phyloP scores from a whole-genome alignment of 495 filamentous ascomycete species.

The Cladorrhinum samala region DNA sequence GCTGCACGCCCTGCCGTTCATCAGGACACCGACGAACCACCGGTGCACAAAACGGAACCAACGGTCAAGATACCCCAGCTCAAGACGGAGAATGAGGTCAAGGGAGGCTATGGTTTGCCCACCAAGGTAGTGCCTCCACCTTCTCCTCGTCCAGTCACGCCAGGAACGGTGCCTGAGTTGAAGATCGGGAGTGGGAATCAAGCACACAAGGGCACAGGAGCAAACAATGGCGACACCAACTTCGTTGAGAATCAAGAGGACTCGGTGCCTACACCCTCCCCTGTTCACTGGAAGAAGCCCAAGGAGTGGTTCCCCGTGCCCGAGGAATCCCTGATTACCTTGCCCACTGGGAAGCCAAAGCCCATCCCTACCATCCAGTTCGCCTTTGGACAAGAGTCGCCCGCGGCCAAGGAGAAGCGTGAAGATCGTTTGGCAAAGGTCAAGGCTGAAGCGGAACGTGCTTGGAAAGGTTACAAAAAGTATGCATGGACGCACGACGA shows the following conservation, averaged over 20 bases:
- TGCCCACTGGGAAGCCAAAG: slow-evolving; percentile 66
- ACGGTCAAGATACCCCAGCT: slow-evolving; percentile 33
- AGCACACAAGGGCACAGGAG: slow-evolving; percentile 7
- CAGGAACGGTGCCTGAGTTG: slow-evolving; percentile 7
- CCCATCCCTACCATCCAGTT: slow-evolving; percentile 71
- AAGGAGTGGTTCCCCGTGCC: slow-evolving; percentile 71
- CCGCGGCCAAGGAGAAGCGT: slow-evolving; percentile 54
- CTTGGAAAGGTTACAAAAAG: slow-evolving; percentile 78
- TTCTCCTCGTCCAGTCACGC: background rate
- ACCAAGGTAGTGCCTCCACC: slow-evolving; percentile 9
- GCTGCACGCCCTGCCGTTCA: background rate
- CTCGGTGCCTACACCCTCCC: slow-evolving; percentile 15
- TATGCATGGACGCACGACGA: slow-evolving; percentile 86
- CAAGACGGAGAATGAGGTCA: slow-evolving; percentile 27
- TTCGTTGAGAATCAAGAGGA: slow-evolving; percentile 7
- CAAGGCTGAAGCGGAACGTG: slow-evolving; percentile 66
- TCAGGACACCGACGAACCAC: slow-evolving; percentile 12
- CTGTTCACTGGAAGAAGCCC: slow-evolving; percentile 64
- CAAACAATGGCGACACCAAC: slow-evolving; percentile 12
- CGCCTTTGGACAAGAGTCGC: slow-evolving; percentile 57
- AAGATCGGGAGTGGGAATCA: slow-evolving; percentile 1
- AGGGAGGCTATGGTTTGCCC: slow-evolving; percentile 22
- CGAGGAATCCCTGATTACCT: slow-evolving; percentile 58
- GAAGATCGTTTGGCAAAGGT: slow-evolving; percentile 61
- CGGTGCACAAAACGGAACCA: slow-evolving; percentile 12